Percentiles rank a stretch among this genome's conserved stretches.
These are phyloP conservation scores for Ogataea chonburiensis DNA, from an alignment of 805 yeast genomes.

Conservation along the genomic window DNA sequence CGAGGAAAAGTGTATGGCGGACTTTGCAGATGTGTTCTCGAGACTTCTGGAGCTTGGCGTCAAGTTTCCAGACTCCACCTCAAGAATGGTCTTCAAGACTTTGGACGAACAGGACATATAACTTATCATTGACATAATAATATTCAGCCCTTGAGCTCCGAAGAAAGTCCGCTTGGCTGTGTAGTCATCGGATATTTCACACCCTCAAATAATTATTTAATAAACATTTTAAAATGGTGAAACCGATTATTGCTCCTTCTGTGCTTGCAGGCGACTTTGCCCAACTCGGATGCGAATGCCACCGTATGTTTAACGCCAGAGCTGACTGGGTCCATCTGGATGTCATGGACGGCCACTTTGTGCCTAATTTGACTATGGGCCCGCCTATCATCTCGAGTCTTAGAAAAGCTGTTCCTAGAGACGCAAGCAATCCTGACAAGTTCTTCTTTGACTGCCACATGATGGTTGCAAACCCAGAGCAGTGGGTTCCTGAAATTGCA, in stretches of 20 bases:
- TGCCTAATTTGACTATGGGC: conserved; percentile 93
- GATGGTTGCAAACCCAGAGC: conserved; percentile 94
- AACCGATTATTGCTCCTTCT: conserved; percentile 89
- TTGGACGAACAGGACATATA: conserved; percentile 61
- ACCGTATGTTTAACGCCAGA: conserved; percentile 69
- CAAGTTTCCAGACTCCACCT: conserved; percentile 50
- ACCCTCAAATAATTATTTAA: neutral
- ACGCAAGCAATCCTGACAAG: conserved; percentile 19
- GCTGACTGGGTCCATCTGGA: conserved; percentile 98
- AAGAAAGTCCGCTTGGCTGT: too few species aligned
- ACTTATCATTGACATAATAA: neutral
- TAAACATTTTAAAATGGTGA: conserved; percentile 24
- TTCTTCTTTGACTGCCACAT: conserved; percentile 90
- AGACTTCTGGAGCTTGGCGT: conserved; percentile 71
- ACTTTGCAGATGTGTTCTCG: conserved; percentile 45
- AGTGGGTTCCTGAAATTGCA: conserved; percentile 92
- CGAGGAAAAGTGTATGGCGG: conserved; percentile 47
- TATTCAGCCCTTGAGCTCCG: neutral
- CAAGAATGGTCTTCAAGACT: conserved; percentile 55
- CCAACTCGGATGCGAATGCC: conserved; percentile 83
- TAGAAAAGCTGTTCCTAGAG: conserved; percentile 42
- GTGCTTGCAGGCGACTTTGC: conserved; percentile 92
- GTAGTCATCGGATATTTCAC: conserved; percentile 1
- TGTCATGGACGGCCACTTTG: conserved; percentile 98
- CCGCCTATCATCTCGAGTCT: conserved; percentile 53